A percentile compares a stretch with the other conserved stretches of the same genome.
Evolutionary conservation across 2,329 filamentous ascomycete genomes (phyloP).

Genomic region (Diaporthe vexans): DNA sequence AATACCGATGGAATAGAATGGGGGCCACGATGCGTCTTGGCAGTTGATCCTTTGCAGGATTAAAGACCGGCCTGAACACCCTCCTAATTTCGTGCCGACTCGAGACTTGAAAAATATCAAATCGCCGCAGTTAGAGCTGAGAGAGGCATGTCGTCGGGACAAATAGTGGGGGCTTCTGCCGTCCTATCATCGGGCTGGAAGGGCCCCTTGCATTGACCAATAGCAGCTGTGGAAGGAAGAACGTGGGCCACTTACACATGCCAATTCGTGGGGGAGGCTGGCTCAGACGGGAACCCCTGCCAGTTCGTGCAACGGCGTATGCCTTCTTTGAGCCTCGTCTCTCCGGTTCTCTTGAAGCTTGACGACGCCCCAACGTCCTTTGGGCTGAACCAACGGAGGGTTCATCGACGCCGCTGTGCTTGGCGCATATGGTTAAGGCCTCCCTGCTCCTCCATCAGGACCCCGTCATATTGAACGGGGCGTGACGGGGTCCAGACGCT

Average conservation of each 20-base stretch:
- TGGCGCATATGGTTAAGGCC: constrained; percentile 8
- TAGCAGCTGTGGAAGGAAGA: not conserved
- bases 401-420: constrained; percentile 8
- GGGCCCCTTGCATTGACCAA: constrained; percentile 17
- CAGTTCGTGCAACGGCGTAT: constrained; percentile 15
- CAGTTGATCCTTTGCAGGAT: constrained; percentile 6
- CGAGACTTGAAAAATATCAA: not conserved
- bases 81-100: constrained; percentile 11
- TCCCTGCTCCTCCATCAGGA: not conserved
- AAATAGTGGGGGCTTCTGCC: not conserved
- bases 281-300: constrained; percentile 20
- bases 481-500: not conserved
- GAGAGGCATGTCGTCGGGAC: constrained; percentile 35
- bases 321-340: constrained; percentile 37
- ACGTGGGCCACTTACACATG: constrained; percentile 38
- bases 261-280: constrained; percentile 39
- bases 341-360: constrained; percentile 20
- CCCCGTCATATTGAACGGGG: not conserved
- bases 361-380: constrained; percentile 28
- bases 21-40: constrained; percentile 3
- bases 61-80: not conserved
- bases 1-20: not conserved
- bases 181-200: constrained; percentile 20
- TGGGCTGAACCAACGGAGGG: constrained; percentile 2
- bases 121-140: not conserved